Evolutionary conservation across 257 asterid genomes (phyloP).

Genomic region (Nicotiana noctiflora): DNA sequence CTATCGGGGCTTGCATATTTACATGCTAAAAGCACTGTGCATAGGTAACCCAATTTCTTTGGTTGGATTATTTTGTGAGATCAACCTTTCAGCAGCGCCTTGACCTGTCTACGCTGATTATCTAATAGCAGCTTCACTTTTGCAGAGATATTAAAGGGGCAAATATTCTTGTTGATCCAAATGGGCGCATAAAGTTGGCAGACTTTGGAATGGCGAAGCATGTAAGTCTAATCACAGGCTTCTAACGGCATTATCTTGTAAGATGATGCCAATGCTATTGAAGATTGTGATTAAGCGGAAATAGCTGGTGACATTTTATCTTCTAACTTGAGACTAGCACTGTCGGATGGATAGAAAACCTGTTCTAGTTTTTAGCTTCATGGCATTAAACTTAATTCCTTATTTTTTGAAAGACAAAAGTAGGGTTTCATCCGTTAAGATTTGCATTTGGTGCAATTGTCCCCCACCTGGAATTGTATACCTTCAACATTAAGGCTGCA

Average conservation of each 20-base stretch:
- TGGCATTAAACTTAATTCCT: neutral
- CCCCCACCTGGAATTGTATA: neutral
- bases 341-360: neutral
- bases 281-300: neutral
- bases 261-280: neutral
- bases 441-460: too few species aligned
- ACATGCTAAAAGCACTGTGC: constrained; percentile 83
- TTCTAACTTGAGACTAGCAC: neutral
- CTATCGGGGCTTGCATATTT: constrained; percentile 89
- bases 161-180: constrained; percentile 94
- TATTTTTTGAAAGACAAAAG: neutral
- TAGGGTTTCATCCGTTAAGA: neutral
- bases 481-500: neutral
- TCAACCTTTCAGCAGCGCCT: neutral
- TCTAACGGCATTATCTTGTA: neutral
- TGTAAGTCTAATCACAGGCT: constrained; percentile 39
- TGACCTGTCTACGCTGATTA: neutral
- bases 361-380: neutral
- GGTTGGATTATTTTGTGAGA: neutral
- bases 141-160: constrained; percentile 98
- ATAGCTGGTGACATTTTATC: neutral
- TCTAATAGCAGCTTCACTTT: constrained; percentile 6
- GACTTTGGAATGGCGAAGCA: constrained; percentile 99
- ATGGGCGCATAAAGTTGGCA: constrained; percentile 90
- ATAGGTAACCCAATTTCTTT: constrained; percentile 47